Conservation (phyloP, 2,329 filamentous ascomycete species). For the Hypoxylon sp. region DNA sequence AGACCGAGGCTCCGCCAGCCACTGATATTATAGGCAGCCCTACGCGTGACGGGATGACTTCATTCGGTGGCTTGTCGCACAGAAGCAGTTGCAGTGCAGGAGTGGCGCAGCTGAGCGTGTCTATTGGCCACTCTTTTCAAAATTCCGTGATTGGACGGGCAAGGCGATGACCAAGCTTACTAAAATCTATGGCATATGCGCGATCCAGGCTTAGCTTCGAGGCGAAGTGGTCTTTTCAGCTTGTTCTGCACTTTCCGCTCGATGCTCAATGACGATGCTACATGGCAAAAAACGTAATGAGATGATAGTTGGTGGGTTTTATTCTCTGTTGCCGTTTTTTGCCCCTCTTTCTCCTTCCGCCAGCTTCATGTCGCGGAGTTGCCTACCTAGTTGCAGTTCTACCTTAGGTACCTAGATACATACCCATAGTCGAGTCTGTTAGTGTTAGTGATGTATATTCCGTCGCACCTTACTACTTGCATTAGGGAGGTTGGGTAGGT, state of each 20-base stretch:
- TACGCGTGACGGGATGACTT: slow-evolving; percentile 19
- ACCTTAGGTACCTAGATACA: no score
- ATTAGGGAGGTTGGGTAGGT: no score
- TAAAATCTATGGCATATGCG: neutral
- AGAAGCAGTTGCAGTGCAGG: neutral
- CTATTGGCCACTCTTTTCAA: neutral
- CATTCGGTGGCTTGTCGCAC: slow-evolving; percentile 12
- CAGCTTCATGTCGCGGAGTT: neutral
- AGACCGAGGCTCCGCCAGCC: neutral
- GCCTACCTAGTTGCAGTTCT: no score
- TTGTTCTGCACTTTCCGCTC: neutral
- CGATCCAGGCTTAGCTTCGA: slow-evolving; percentile 7
- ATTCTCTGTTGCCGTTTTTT: neutral
- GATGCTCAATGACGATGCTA: neutral
- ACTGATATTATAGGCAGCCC: slow-evolving; percentile 4
- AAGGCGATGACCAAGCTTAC: slow-evolving; percentile 10
- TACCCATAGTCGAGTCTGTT: neutral
- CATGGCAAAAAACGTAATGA: neutral
- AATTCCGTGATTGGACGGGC: slow-evolving; percentile 16
- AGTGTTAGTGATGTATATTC: neutral
- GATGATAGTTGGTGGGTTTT: neutral
- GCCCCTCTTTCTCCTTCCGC: neutral
- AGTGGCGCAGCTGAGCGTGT: slow-evolving; percentile 29
- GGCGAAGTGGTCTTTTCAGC: slow-evolving; percentile 4
- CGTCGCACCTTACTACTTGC: neutral